Evolutionary conservation across 1,139 yeast species (phyloP).

Genomic region (Geotrichum citri-aurantii): DNA sequence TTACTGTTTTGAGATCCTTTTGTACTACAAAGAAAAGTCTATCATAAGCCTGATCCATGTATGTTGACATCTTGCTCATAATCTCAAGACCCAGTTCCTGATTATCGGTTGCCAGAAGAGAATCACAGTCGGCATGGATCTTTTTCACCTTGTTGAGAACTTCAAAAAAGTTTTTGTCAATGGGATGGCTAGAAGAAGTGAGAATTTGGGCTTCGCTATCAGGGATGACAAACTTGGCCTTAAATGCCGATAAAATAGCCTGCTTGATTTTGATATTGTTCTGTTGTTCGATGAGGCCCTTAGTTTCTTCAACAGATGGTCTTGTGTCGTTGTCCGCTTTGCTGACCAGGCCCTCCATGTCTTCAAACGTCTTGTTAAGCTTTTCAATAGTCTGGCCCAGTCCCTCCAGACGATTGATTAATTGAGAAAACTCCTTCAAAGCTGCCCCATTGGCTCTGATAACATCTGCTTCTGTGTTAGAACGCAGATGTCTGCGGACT

Average conservation of each 20-base stretch:
- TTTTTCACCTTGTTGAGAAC: slow-evolving; percentile 56
- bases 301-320: slow-evolving; percentile 38
- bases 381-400: slow-evolving; percentile 41
- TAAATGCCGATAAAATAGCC: slow-evolving; percentile 51
- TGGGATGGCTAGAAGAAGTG: slow-evolving; percentile 26
- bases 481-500: slow-evolving; percentile 52
- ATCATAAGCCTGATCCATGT: slow-evolving; percentile 49
- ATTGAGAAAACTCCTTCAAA: slow-evolving; percentile 54
- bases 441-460: slow-evolving; percentile 54
- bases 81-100: slow-evolving; percentile 67
- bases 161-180: slow-evolving; percentile 56
- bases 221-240: slow-evolving; percentile 58
- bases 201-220: slow-evolving; percentile 55
- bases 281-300: slow-evolving; percentile 41
- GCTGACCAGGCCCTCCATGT: slow-evolving; percentile 30
- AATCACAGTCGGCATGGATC: slow-evolving; percentile 63
- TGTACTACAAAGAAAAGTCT: slow-evolving; percentile 42
- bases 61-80: slow-evolving; percentile 53
- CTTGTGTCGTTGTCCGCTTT: slow-evolving; percentile 30
- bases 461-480: slow-evolving; percentile 66
- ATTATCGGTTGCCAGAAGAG: slow-evolving; percentile 54
- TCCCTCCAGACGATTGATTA: slow-evolving; percentile 43
- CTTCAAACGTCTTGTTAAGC: slow-evolving; percentile 32
- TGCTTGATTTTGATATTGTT: slow-evolving; percentile 47
- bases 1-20: slow-evolving; percentile 32